A percentile compares a stretch with the other conserved stretches of the same genome.
Conservation (phyloP, 2,329 filamentous ascomycete genomes). For the Didymella exigua region DNA sequence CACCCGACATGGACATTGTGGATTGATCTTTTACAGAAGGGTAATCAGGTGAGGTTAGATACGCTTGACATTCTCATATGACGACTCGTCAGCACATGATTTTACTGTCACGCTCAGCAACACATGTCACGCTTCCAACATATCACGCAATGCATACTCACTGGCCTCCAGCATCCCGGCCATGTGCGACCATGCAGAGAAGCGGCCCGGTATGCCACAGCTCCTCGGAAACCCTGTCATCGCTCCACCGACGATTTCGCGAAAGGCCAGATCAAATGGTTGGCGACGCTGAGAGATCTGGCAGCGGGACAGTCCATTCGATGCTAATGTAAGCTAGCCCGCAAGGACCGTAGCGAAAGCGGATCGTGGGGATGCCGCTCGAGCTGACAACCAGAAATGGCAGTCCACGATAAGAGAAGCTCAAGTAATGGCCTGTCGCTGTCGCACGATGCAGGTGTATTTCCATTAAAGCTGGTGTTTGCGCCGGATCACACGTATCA, state of each 20-base stretch:
- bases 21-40: background rate
- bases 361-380: constrained; percentile 17
- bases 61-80: background rate
- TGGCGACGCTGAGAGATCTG: constrained; percentile 11
- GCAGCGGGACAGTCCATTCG: constrained; percentile 15
- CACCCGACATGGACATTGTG: background rate
- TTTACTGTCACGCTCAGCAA: background rate
- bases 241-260: background rate
- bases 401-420: constrained; percentile 28
- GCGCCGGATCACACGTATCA: constrained; percentile 13
- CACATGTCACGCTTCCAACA: background rate
- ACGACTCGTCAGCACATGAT: background rate
- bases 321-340: constrained; percentile 16
- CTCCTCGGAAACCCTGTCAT: constrained; percentile 1
- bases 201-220: background rate
- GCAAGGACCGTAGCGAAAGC: constrained; percentile 7
- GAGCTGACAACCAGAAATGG: constrained; percentile 9
- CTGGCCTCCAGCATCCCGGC: too few species aligned
- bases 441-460: constrained; percentile 33
- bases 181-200: constrained; percentile 1
- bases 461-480: constrained; percentile 11
- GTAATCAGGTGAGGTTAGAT: background rate
- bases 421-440: constrained; percentile 7
- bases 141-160: constrained; percentile 8
- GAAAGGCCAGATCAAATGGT: constrained; percentile 10